Evolutionary conservation across 345 rosid genomes (phyloP).

Genomic region (Iberis pinnata): DNA sequence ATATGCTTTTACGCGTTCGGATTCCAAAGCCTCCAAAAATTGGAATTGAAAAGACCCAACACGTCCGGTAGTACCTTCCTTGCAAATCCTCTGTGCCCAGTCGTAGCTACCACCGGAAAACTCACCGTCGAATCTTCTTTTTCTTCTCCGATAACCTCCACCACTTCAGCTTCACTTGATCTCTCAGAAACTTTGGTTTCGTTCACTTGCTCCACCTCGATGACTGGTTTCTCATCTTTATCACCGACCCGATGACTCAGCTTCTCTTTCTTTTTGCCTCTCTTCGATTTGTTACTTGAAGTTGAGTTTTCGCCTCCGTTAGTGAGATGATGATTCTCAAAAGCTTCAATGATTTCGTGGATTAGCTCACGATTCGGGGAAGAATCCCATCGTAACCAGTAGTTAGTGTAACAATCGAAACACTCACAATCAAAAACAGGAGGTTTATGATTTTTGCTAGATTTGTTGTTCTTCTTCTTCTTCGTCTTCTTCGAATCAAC

Average conservation of each 20-base stretch:
- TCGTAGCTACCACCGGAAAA: constrained; percentile 19
- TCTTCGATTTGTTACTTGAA: constrained; percentile 27
- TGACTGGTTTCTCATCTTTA: constrained; percentile 5
- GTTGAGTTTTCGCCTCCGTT: constrained; percentile 28
- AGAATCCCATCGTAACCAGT: constrained; percentile 89
- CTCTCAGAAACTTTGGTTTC: not conserved
- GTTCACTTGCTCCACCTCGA: not conserved
- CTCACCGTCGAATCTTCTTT: constrained; percentile 17
- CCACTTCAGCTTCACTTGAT: constrained; percentile 22
- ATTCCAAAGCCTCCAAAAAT: constrained; percentile 88
- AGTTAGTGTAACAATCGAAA: constrained; percentile 78
- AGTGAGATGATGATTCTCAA: constrained; percentile 55
- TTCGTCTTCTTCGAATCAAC: constrained; percentile 29
- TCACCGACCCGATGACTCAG: constrained; percentile 25
- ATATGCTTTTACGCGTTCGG: constrained; percentile 55
- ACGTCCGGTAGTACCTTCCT: constrained; percentile 98
- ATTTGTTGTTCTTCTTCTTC: constrained; percentile 31
- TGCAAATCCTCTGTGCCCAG: constrained; percentile 61
- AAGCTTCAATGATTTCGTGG: constrained; percentile 74
- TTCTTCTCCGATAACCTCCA: constrained; percentile 2
- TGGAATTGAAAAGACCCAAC: constrained; percentile 74
- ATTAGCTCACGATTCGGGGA: constrained; percentile 80
- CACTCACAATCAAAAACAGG: constrained; percentile 69
- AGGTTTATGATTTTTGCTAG: constrained; percentile 31
- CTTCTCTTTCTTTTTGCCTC: constrained; percentile 45